These are phyloP conservation scores for Phytophthora aleatoria DNA, from an alignment of 352 stramenopile species.

Conservation along the genomic window DNA sequence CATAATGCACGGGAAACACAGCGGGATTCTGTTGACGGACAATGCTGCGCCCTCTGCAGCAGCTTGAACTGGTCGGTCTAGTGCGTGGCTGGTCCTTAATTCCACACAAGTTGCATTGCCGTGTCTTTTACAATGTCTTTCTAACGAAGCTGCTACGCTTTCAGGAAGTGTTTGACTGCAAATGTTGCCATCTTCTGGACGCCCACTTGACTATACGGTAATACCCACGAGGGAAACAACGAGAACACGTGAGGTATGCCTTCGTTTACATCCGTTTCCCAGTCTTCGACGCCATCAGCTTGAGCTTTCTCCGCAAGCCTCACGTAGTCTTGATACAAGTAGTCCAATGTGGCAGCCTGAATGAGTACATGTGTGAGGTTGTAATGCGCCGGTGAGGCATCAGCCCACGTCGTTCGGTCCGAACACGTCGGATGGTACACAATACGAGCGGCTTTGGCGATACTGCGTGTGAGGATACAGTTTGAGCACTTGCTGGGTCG, in stretches of 20 bases:
- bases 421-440: slow-evolving; percentile 27
- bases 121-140: too few species aligned
- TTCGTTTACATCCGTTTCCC: slow-evolving; percentile 45
- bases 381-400: slow-evolving; percentile 48
- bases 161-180: slow-evolving; percentile 27
- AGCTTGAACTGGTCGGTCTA: not conserved
- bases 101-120: not conserved
- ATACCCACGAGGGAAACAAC: slow-evolving; percentile 34
- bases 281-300: slow-evolving; percentile 35
- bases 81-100: not conserved
- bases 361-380: slow-evolving; percentile 45
- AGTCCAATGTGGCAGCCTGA: slow-evolving; percentile 39
- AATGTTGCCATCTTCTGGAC: slow-evolving; percentile 40
- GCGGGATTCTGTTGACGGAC: not conserved
- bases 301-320: slow-evolving; percentile 32
- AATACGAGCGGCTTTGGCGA: slow-evolving; percentile 23
- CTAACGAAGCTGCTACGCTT: too few species aligned
- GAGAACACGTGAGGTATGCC: slow-evolving; percentile 44
- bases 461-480: slow-evolving; percentile 38
- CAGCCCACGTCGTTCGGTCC: slow-evolving; percentile 27
- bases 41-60: not conserved
- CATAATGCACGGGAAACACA: not conserved
- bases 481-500: slow-evolving; percentile 11
- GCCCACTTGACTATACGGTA: slow-evolving; percentile 41
- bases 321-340: slow-evolving; percentile 32